phyloP scores from a whole-genome alignment of 139 green algal species.

The Pleodorina starrii region DNA sequence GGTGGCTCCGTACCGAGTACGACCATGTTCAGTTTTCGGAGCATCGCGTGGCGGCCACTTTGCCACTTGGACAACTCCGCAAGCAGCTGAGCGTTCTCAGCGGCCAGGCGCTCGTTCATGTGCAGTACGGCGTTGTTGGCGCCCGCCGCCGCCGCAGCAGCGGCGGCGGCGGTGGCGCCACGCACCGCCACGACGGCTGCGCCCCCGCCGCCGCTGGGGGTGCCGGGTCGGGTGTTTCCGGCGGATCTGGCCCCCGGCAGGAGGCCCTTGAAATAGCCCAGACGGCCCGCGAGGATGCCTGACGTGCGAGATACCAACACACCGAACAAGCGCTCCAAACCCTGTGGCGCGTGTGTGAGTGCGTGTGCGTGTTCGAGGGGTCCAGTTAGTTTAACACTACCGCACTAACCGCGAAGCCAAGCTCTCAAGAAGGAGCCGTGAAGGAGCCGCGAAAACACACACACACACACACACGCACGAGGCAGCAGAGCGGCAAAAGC shows the following conservation, averaged over 20 bases:
- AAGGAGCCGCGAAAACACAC: no score
- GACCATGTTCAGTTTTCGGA: slow-evolving; percentile 40
- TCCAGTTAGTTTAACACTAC: no score
- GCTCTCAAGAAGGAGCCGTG: no score
- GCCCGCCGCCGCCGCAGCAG: background rate
- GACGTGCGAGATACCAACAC: slow-evolving; percentile 35
- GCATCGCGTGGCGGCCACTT: slow-evolving; percentile 53
- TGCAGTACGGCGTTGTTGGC: slow-evolving; percentile 32
- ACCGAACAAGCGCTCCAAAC: slow-evolving; percentile 34
- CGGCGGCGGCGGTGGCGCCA: slow-evolving; percentile 33
- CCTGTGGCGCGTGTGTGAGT: no score
- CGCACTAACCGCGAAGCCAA: no score
- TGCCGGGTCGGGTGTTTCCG: background rate
- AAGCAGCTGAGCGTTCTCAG: slow-evolving; percentile 61
- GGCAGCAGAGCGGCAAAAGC: no score
- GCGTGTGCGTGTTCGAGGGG: no score
- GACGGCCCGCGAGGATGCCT: slow-evolving; percentile 31
- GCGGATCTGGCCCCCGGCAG: background rate
- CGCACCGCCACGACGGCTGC: no score
- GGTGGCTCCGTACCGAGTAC: slow-evolving; percentile 15
- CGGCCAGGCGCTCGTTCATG: slow-evolving; percentile 64
- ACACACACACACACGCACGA: no score
- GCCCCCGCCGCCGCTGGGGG: background rate
- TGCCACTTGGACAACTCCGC: slow-evolving; percentile 58
- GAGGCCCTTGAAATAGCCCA: background rate